These are phyloP conservation scores for Fusarium agapanthi DNA, from an alignment of 2,329 filamentous ascomycete species.

Conservation along the genomic window DNA sequence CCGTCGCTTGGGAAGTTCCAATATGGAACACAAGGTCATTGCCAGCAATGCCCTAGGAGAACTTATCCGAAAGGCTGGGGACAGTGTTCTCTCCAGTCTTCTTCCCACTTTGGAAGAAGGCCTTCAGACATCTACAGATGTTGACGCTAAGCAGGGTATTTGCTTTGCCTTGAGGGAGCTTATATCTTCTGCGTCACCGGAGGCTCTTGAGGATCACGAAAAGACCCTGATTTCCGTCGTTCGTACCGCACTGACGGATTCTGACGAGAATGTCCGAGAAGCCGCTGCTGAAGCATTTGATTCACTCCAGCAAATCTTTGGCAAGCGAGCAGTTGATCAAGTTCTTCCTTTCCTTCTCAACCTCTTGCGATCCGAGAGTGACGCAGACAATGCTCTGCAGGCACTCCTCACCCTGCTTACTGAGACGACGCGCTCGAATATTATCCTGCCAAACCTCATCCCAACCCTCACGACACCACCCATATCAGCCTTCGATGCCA, in stretches of 20 bases:
- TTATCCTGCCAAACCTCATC: conserved; percentile 95
- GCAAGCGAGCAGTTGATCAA: conserved; percentile 94
- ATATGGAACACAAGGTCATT: conserved; percentile 99
- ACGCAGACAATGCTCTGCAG: conserved; percentile 91
- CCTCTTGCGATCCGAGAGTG: conserved; percentile 83
- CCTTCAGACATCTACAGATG: conserved; percentile 85
- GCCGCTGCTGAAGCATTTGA: conserved; percentile 98
- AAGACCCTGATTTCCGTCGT: conserved; percentile 95
- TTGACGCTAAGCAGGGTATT: conserved; percentile 95
- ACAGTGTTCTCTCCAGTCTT: conserved; percentile 87
- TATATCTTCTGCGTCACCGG: conserved; percentile 86
- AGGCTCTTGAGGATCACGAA: conserved; percentile 92
- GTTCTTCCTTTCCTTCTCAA: conserved; percentile 92
- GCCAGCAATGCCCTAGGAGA: conserved; percentile 96
- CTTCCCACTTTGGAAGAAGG: conserved; percentile 93
- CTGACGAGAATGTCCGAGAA: conserved; percentile 88
- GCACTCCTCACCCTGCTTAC: conserved; percentile 94
- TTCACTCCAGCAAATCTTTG: conserved; percentile 89
- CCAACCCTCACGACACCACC: conserved; percentile 90
- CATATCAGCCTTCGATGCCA: conserved; percentile 94
- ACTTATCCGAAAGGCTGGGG: conserved; percentile 95
- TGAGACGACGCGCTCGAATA: conserved; percentile 91
- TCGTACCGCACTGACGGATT: conserved; percentile 89
- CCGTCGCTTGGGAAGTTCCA: conserved; percentile 89
- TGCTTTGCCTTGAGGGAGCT: conserved; percentile 95